These are phyloP conservation scores for Metarhizium anisopliae DNA, from an alignment of 2,329 filamentous ascomycete species.

Conservation along the genomic window DNA sequence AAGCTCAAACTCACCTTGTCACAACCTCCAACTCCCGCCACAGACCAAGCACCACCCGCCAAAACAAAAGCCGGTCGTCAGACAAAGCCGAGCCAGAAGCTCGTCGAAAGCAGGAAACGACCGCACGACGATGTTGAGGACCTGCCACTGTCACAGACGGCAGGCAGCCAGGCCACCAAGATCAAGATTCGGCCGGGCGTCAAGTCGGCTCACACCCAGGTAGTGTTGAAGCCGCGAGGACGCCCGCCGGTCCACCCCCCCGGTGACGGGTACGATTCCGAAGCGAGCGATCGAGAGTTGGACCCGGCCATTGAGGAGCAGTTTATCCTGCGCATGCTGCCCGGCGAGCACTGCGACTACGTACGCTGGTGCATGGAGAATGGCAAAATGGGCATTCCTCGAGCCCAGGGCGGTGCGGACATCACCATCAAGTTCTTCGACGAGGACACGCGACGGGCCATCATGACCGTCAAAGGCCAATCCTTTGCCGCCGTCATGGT, in stretches of 20 bases:
- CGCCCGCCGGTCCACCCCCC: constrained; percentile 58
- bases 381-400: constrained; percentile 62
- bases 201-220: constrained; percentile 26
- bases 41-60: constrained; percentile 4
- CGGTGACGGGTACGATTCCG: constrained; percentile 92
- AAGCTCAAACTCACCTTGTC: constrained; percentile 34
- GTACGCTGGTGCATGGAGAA: constrained; percentile 68
- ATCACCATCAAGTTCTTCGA: constrained; percentile 75
- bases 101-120: constrained; percentile 52
- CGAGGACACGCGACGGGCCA: constrained; percentile 61
- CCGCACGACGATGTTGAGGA: constrained; percentile 47
- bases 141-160: constrained; percentile 19
- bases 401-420: constrained; percentile 60
- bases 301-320: constrained; percentile 88
- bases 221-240: constrained; percentile 54
- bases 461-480: constrained; percentile 59
- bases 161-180: constrained; percentile 30
- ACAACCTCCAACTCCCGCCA: constrained; percentile 28
- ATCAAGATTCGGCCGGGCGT: constrained; percentile 41
- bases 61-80: constrained; percentile 54
- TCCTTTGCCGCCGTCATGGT: constrained; percentile 72
- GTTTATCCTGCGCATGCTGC: constrained; percentile 80
- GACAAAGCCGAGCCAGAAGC: constrained; percentile 49
- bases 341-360: constrained; percentile 79
- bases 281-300: constrained; percentile 79